These are phyloP conservation scores for Encephalitozoon hellem DNA, from an alignment of 371 early-diverging fungal species.

Conservation along the genomic window DNA sequence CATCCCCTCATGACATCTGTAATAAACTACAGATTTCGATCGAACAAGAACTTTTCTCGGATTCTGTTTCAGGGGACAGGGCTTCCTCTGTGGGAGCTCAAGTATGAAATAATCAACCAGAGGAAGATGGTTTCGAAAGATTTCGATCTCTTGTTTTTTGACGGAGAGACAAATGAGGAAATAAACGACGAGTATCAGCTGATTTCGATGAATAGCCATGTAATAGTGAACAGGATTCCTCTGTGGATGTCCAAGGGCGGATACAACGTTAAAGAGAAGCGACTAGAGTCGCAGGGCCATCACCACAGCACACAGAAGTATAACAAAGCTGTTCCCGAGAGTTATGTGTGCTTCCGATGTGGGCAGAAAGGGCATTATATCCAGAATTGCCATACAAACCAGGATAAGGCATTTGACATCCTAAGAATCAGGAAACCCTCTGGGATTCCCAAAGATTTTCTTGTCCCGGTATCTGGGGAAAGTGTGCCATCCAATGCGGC, in stretches of 20 bases:
- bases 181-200: constrained; percentile 56
- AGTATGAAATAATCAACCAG: constrained; percentile 58
- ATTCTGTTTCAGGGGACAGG: constrained; percentile 54
- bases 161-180: constrained; percentile 49
- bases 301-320: not conserved
- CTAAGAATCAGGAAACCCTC: constrained; percentile 59
- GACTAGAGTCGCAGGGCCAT: constrained; percentile 11
- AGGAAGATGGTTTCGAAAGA: constrained; percentile 57
- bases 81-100: constrained; percentile 60
- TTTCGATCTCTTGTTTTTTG: constrained; percentile 60
- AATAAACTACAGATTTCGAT: constrained; percentile 58
- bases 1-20: constrained; percentile 39
- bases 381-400: constrained; percentile 62
- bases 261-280: constrained; percentile 44
- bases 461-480: constrained; percentile 39
- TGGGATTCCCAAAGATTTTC: constrained; percentile 61
- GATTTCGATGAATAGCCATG: constrained; percentile 55
- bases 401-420: constrained; percentile 59
- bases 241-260: constrained; percentile 53
- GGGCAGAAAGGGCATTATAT: constrained; percentile 62
- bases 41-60: constrained; percentile 52
- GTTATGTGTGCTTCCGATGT: constrained; percentile 61
- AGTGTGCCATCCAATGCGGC: constrained; percentile 37
- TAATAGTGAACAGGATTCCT: constrained; percentile 59
- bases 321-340: constrained; percentile 48